Evolutionary conservation across 768 basidiomycete genomes (phyloP).

Genomic region (Cystobasidium ongulense): DNA sequence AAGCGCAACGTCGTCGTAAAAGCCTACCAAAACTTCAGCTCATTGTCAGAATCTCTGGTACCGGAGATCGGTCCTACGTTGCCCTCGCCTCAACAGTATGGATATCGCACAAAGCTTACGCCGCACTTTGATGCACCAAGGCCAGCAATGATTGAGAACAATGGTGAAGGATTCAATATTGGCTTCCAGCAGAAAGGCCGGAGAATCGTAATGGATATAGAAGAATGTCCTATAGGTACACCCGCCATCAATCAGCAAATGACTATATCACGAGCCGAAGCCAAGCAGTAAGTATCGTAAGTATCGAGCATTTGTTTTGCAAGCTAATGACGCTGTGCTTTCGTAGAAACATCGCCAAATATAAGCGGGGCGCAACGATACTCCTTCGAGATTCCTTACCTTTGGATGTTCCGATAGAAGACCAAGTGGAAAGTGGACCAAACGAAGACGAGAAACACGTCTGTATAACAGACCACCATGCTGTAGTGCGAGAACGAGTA

Average conservation of each 20-base stretch:
- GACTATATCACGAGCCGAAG: conserved; percentile 55
- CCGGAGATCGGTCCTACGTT: conserved; percentile 67
- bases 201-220: conserved; percentile 75
- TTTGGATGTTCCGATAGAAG: conserved; percentile 25
- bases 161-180: conserved; percentile 60
- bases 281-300: conserved; percentile 57
- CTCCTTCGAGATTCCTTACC: conserved; percentile 76
- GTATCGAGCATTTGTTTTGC: not conserved
- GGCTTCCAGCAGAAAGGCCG: conserved; percentile 78
- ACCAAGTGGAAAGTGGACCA: conserved; percentile 29
- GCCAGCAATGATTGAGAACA: conserved; percentile 39
- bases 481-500: conserved; percentile 71
- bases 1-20: conserved; percentile 79
- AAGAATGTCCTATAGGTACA: conserved; percentile 78
- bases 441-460: conserved; percentile 51
- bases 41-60: conserved; percentile 53
- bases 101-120: conserved; percentile 92
- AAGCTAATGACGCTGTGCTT: not conserved
- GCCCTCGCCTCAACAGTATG: conserved; percentile 78
- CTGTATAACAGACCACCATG: conserved; percentile 75
- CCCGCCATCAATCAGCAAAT: conserved; percentile 65
- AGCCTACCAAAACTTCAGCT: conserved; percentile 70
- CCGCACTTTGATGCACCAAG: conserved; percentile 83
- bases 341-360: conserved; percentile 64
- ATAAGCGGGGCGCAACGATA: conserved; percentile 79